Base-by-base conservation (phyloP, 2,329 filamentous ascomycete genomes). In the Teratosphaeria zuluensis region DNA sequence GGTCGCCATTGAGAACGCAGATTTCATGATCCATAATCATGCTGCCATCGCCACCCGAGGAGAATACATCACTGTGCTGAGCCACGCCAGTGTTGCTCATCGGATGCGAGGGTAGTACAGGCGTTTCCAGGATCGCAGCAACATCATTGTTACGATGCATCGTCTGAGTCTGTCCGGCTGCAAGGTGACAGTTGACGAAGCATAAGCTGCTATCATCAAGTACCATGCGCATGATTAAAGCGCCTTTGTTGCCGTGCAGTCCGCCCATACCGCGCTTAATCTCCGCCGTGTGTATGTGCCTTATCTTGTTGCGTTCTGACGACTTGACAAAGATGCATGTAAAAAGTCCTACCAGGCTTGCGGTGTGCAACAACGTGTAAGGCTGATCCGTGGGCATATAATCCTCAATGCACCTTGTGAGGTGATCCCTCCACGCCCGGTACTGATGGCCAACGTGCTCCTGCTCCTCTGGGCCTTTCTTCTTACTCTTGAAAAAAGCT, bases 21-120 rank as follows among this genome's bases (percentile, higher is more conserved):
- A 99, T 87, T 74, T 99, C 94, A 70, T 99, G 94, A 69, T 99
- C 94, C 59, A 97, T 80, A 59, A 99, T 89, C 87, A 96, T 91
- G 48, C 85, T 87, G 6, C 94, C 94, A 70, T 99, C 94, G 52
- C 94, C 94, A n/a, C 94, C 94, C 30, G 90, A 89, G 6, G 91
- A 83, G 69, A 87, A 99, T 63, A 84, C 88, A 71, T 96, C 89
- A 42, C 88, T 80, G 6, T 90, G 75, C 30, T 68, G 83, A 4
- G 82, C 78, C 3, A 77, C 80, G 55, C 65, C 62, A 32, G 48
- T 80, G 38, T 67, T 61, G 53, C 53, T 58, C 0, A 84, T 76
- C 64, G 92, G 88, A 51, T 70, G 67, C 0, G 80, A 73, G 0
- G 90, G 88, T n/a, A 99, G 79, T 5, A 89, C 79, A 21, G 82